Base-by-base conservation (phyloP, 208 protist genomes). In the Trichomonas tenax region DNA sequence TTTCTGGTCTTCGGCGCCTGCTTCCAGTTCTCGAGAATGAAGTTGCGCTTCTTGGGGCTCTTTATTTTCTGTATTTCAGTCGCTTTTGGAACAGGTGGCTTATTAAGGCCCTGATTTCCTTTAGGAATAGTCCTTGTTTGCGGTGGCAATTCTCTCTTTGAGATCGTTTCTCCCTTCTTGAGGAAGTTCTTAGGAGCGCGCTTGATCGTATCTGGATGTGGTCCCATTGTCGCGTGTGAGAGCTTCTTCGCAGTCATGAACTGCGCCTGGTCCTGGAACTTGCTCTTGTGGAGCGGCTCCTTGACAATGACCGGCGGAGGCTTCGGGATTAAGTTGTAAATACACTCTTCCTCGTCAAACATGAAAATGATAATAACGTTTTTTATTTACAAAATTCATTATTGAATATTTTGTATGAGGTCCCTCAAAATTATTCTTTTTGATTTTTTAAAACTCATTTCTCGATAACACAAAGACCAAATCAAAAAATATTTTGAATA, bases 251-350 rank as follows among this genome's bases (percentile, higher is more conserved):
- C 82, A 10, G 82, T 89, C 36, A 44, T 6, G 36, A 89, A 89
- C n/a, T 44, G n/a, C 0, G 0, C 48, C 14, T 44, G 17, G 17
- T 40, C 82, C 14, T n/a, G 17, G 40, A 89, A 89, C 82, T 89
- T 89, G 36, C 82, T 89, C 82, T 44, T 40, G 40, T 89, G 82
- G 36, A 89, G 82, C n/a, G 82, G 82, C 17, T 89, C 82, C 31
- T 89, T 89, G 36, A 89, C 23, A n/a, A 89, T 46, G 14, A 48
- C 82, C 48, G 82, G 82, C 17, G 82, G 82, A n/a, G 82, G 82
- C 41, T 89, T 89, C 41, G 82, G 82, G 8, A 89, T 89, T 89
- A 89, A 89, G 40, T 46, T 89, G 40, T 89, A 89, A 46, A 89
- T 89, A 8, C 40, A 89, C 36, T 89, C 82, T 89, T 89, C 82